Evolutionary conservation across 306 rosid species (phyloP).

Genomic region (peach (Prunus persica)): DNA sequence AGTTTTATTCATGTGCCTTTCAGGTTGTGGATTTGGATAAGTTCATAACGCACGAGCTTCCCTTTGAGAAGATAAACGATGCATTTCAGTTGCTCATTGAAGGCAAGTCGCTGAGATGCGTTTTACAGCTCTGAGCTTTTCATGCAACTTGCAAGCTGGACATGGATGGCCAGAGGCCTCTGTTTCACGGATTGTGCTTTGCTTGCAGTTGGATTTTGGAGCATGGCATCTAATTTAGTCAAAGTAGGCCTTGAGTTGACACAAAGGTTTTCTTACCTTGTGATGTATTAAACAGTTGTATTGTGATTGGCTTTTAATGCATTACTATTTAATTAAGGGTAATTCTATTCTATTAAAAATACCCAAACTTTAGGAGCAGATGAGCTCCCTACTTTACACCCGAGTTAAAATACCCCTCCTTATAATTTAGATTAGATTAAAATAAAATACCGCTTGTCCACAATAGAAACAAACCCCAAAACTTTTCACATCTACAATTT

Average conservation of each 20-base stretch:
- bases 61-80: constrained; percentile 66
- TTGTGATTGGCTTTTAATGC: neutral
- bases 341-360: neutral
- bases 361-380: no score
- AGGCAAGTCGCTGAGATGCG: constrained; percentile 72
- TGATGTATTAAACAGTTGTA: neutral
- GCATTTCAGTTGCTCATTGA: constrained; percentile 57
- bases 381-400: no score
- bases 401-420: fast-evolving
- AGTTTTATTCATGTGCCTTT: neutral
- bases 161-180: neutral
- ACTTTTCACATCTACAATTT: neutral
- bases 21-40: constrained; percentile 68
- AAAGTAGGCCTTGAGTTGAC: neutral
- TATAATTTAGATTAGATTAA: no score
- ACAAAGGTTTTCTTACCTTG: neutral
- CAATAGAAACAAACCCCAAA: no score
- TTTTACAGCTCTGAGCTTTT: constrained; percentile 42
- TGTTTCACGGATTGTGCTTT: neutral
- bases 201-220: neutral
- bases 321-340: neutral
- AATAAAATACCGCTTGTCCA: no score
- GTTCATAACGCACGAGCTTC: constrained; percentile 82
- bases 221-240: neutral
- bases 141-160: neutral